Percentiles rank a stretch among this genome's conserved stretches.
phyloP scores from a whole-genome alignment of 352 stramenopile species.

The Phytopythium cucurbitacearum region DNA sequence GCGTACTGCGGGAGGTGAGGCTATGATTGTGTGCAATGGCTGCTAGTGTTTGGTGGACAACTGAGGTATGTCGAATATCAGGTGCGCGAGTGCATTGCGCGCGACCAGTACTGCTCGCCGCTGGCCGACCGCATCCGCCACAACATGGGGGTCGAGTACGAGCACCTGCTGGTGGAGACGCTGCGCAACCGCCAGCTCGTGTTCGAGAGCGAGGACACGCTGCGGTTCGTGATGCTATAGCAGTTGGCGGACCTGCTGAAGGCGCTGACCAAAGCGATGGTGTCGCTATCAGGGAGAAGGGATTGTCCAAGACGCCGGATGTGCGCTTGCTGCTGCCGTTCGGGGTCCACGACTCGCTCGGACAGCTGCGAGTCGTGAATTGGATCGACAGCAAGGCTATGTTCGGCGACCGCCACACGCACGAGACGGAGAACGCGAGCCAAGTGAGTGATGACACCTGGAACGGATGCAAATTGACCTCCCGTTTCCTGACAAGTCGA shows the following conservation, averaged over 20 bases:
- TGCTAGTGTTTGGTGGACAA: background rate
- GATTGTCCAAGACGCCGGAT: constrained; percentile 85
- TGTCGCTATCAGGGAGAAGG: constrained; percentile 32
- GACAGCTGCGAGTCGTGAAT: constrained; percentile 56
- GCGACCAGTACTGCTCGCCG: constrained; percentile 74
- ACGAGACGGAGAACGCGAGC: constrained; percentile 70
- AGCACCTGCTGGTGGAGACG: constrained; percentile 78
- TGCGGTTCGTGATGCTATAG: constrained; percentile 24
- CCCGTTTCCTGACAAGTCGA: background rate
- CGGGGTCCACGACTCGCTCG: constrained; percentile 45
- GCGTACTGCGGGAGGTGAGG: constrained; percentile 24
- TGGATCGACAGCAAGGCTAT: constrained; percentile 92
- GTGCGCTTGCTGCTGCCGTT: constrained; percentile 77
- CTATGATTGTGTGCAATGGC: background rate
- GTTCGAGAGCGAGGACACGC: constrained; percentile 80
- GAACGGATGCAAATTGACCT: background rate
- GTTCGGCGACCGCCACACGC: constrained; percentile 78
- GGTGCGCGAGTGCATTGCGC: constrained; percentile 60
- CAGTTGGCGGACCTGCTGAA: background rate
- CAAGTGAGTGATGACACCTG: constrained; percentile 19
- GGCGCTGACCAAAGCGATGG: background rate
- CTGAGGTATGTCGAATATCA: constrained; percentile 10
- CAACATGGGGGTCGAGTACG: constrained; percentile 81
- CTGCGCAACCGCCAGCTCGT: constrained; percentile 62
- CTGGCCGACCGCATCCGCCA: constrained; percentile 69